phyloP scores from a whole-genome alignment of 768 basidiomycete genomes.

The Peribolospora baueri region DNA sequence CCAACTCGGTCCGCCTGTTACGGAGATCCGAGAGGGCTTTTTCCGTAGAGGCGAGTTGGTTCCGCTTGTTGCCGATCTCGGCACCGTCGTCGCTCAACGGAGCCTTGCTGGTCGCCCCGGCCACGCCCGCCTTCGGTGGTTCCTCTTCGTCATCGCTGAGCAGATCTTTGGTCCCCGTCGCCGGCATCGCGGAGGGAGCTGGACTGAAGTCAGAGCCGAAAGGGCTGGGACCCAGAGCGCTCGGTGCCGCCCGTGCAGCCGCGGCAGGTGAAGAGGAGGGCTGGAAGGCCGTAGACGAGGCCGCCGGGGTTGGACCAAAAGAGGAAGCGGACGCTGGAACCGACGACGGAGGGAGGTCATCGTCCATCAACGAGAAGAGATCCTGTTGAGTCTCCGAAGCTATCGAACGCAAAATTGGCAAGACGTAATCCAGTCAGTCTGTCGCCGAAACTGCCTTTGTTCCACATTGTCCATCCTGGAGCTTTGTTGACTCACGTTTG shows the following conservation, averaged over 20 bases:
- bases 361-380: constrained; percentile 27
- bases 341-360: constrained; percentile 30
- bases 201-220: background rate
- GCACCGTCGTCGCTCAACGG: constrained; percentile 35
- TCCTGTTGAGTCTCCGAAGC: constrained; percentile 5
- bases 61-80: constrained; percentile 67
- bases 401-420: constrained; percentile 10
- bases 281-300: constrained; percentile 1
- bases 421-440: constrained; percentile 15
- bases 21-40: constrained; percentile 41
- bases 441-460: too few relatives aligned
- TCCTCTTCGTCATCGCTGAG: background rate
- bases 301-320: background rate
- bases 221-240: background rate
- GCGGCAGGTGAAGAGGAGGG: constrained; percentile 1
- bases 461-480: background rate
- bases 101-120: too few relatives aligned
- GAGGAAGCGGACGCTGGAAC: constrained; percentile 3
- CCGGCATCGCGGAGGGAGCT: constrained; percentile 9
- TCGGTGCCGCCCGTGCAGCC: background rate
- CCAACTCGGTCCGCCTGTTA: constrained; percentile 39
- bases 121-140: background rate
- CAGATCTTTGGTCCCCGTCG: too few relatives aligned
- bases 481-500: constrained; percentile 18
- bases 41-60: constrained; percentile 58